Base-by-base conservation (phyloP, 2,329 filamentous ascomycete genomes). In the Aspergillus chevalieri region DNA sequence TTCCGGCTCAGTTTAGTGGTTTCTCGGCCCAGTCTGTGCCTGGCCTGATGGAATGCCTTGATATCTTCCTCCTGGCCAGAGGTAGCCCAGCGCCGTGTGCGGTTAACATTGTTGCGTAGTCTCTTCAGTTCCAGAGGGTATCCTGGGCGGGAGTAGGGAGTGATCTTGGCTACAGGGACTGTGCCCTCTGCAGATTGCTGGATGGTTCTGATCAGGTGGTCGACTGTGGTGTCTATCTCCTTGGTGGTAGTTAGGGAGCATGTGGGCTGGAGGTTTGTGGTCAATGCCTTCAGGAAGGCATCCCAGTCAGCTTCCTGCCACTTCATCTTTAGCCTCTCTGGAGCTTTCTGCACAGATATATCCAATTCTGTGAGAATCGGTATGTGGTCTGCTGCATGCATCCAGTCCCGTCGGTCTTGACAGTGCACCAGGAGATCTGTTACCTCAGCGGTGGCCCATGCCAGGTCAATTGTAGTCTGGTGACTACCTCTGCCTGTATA, bases 381-480 rank as follows among this genome's bases (percentile, higher is more conserved):
- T 2, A 53, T 6, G 17, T 53, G 39, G n/a, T 51, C 46, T 4
- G 33, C 43, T 3, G 33, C 33, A 24, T 48, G 39, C 15, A 48
- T 30, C n/a, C 15, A 43, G 1, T 46, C 12, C 1, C 24, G 2
- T 1, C 30, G 10, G 3, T 7, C 22, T 34, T 47, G 5, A 8
- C 33, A 52, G 1, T 10, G 19, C 4, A 55, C 24, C 15, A 55
- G 30, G 0, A 33, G 28, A 5, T 50, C 43, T 2, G 21, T 6
- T 4, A 53, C 3, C 3, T 14, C 10, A 2, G 21, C 14, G 0
- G 17, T 51, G 1, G 33, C 44, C 8, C 33, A 45, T 3, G 48
- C 45, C 1, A 53, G 43, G 15, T 56, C 43, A 4, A 56, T 49
- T 0, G 46, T 56, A 4, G 43, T 50, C 22, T 43, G 6, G 1